Percentiles rank a stretch among this genome's conserved stretches.
phyloP scores from a whole-genome alignment of 2,329 filamentous ascomycete species.

The Xylaria multiplex region DNA sequence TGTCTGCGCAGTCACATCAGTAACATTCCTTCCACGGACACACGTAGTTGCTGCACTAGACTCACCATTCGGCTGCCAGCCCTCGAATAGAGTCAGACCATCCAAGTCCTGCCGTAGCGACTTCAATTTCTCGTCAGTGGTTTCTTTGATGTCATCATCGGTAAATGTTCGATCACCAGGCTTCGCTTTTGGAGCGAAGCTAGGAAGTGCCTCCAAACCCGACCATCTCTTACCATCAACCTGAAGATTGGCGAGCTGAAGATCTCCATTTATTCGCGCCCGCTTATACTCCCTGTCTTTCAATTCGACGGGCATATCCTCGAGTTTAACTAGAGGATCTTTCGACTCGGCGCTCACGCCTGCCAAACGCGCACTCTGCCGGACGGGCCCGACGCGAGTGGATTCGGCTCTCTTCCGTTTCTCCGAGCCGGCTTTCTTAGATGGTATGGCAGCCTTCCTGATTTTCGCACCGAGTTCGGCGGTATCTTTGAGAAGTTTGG shows the following conservation, averaged over 20 bases:
- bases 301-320: conserved; percentile 52
- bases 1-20: conserved; percentile 63
- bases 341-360: conserved; percentile 62
- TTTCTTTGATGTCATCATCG: conserved; percentile 83
- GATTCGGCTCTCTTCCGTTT: conserved; percentile 55
- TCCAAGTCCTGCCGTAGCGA: conserved; percentile 80
- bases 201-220: conserved; percentile 71
- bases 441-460: conserved; percentile 67
- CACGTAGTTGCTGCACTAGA: conserved; percentile 19
- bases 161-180: conserved; percentile 87
- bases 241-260: conserved; percentile 79
- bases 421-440: conserved; percentile 55
- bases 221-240: conserved; percentile 84
- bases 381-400: conserved; percentile 59
- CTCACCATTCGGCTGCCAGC: conserved; percentile 81
- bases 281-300: conserved; percentile 67
- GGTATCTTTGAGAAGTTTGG: conserved; percentile 77
- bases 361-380: conserved; percentile 68
- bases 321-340: conserved; percentile 60
- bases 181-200: conserved; percentile 72
- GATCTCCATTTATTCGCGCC: conserved; percentile 61
- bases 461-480: conserved; percentile 75
- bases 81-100: conserved; percentile 80
- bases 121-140: conserved; percentile 78
- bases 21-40: not conserved